Evolutionary conservation across 1,284 basidiomycete species (phyloP).

Genomic region (Leccinum huronense): DNA sequence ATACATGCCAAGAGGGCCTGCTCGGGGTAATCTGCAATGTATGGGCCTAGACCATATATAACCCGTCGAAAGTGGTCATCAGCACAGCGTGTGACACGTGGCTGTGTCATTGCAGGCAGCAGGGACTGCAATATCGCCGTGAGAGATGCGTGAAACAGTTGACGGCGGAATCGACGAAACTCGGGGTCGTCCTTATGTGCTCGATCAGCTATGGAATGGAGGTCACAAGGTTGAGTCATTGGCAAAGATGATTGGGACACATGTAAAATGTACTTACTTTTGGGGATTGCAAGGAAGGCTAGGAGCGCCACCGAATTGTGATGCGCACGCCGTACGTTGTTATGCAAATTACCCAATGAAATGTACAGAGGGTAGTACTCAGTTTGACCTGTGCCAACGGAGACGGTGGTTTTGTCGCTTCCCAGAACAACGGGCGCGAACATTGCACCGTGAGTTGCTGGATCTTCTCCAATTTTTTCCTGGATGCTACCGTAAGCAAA

Average conservation of each 20-base stretch:
- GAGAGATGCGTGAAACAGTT: conserved; percentile 2
- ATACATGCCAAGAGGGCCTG: conserved; percentile 3
- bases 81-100: neutral
- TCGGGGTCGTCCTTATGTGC: neutral
- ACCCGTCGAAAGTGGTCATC: neutral
- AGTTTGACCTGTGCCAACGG: neutral
- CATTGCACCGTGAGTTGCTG: neutral
- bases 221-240: neutral
- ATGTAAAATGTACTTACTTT: neutral
- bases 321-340: neutral
- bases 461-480: conserved; percentile 3
- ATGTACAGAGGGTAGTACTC: conserved; percentile 4
- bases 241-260: too few relatives aligned
- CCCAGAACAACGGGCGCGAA: neutral
- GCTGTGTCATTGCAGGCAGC: neutral
- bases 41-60: conserved; percentile 2
- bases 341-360: conserved; percentile 1
- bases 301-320: neutral
- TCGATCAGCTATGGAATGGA: neutral
- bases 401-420: conserved; percentile 5
- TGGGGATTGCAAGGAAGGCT: neutral
- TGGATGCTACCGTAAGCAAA: neutral
- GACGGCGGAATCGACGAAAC: neutral
- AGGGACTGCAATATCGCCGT: neutral
- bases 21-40: conserved; percentile 5